Evolutionary conservation across 768 basidiomycete genomes (phyloP).

Genomic region (Russula dissimulans): DNA sequence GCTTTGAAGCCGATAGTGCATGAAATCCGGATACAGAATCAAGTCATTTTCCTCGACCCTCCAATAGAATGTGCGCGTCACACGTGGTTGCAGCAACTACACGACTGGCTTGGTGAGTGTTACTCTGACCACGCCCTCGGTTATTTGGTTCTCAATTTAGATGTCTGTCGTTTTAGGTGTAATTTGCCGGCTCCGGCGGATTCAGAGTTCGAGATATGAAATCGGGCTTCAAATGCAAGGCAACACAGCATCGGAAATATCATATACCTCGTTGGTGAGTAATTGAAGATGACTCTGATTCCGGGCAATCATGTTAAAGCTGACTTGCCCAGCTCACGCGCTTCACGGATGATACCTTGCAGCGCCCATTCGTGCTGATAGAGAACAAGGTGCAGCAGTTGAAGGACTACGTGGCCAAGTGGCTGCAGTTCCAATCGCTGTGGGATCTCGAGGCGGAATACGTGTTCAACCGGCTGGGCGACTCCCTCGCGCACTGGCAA

Average conservation of each 20-base stretch:
- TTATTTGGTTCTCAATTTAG: background rate
- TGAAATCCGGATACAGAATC: conserved; percentile 96
- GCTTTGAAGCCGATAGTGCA: conserved; percentile 80
- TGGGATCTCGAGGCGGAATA: conserved; percentile 98
- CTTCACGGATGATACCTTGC: conserved; percentile 64
- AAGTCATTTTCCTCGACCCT: conserved; percentile 97
- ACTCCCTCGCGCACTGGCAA: conserved; percentile 90
- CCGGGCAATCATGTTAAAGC: background rate
- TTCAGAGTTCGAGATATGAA: conserved; percentile 95
- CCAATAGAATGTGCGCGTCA: conserved; percentile 92
- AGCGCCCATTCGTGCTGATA: conserved; percentile 76
- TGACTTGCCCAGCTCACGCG: conserved; percentile 48
- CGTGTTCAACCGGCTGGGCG: conserved; percentile 91
- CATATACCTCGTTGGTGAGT: conserved; percentile 75
- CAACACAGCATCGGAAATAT: conserved; percentile 51
- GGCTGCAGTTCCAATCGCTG: conserved; percentile 97
- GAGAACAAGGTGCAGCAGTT: conserved; percentile 83
- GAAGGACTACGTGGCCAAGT: conserved; percentile 88
- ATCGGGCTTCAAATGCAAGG: conserved; percentile 90
- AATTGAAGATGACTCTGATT: conserved; percentile 20
- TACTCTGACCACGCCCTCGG: background rate
- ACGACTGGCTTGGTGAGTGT: conserved; percentile 72
- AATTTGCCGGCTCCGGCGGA: conserved; percentile 75
- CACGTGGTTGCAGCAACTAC: conserved; percentile 82
- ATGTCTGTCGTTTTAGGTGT: conserved; percentile 42